A percentile compares a stretch with the other conserved stretches of the same genome.
Conservation (phyloP, 2,329 filamentous ascomycete species). For the Raffaelea ambrosiae region DNA sequence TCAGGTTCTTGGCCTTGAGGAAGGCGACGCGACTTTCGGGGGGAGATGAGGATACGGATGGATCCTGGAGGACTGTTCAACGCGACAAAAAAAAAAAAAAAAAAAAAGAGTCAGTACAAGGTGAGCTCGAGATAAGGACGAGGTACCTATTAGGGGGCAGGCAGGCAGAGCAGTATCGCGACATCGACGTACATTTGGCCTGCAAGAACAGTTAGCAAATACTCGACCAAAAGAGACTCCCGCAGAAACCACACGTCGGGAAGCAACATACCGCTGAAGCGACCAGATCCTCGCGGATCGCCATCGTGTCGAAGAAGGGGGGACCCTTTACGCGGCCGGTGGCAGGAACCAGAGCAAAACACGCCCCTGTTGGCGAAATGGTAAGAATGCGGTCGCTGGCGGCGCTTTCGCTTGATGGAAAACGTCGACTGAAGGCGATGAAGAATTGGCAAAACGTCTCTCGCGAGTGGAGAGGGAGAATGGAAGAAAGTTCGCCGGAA, state of each 20-base stretch:
- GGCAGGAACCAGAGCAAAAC: background rate
- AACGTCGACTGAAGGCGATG: background rate
- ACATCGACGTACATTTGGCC: constrained; percentile 18
- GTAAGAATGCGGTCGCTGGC: background rate
- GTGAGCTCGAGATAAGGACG: too few relatives aligned
- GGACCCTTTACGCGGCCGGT: background rate
- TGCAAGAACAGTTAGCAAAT: background rate
- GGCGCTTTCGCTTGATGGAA: background rate
- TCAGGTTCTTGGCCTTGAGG: constrained; percentile 92
- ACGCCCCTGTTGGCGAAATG: background rate
- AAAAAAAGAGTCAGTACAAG: too few relatives aligned
- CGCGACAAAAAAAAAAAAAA: constrained; percentile 15
- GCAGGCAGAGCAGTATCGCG: too few relatives aligned
- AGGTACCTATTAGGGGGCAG: too few relatives aligned
- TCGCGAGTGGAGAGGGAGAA: too few relatives aligned
- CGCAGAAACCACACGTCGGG: background rate
- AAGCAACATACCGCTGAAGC: constrained; percentile 65
- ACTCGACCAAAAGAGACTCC: background rate
- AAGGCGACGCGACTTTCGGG: constrained; percentile 90
- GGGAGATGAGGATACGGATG: constrained; percentile 81
- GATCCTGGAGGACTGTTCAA: constrained; percentile 75
- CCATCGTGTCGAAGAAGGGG: constrained; percentile 35
- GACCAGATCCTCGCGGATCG: constrained; percentile 91
- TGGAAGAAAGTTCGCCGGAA: too few relatives aligned
- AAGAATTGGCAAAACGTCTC: too few relatives aligned